These are phyloP conservation scores for Macaranga tanarius DNA, from an alignment of 441 rosid genomes.

Conservation along the genomic window DNA sequence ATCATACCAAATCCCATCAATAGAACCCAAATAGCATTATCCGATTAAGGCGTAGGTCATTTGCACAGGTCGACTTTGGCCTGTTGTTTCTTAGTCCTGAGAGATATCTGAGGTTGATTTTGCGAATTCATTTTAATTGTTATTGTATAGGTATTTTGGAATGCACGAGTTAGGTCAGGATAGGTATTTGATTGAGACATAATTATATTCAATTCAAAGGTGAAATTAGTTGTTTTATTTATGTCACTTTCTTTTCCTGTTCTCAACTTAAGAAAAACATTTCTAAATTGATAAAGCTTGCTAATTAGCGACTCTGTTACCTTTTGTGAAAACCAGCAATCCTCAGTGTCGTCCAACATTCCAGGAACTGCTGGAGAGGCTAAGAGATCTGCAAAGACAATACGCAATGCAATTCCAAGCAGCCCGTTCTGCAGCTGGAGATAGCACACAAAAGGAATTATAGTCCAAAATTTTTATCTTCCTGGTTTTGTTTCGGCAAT, in stretches of 20 bases:
- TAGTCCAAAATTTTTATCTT: constrained; percentile 12
- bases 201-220: background rate
- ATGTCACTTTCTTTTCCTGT: background rate
- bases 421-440: constrained; percentile 53
- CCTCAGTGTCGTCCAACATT: constrained; percentile 70
- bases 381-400: constrained; percentile 78
- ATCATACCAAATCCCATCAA: too few species aligned
- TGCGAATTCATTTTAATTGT: background rate
- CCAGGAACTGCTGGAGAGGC: constrained; percentile 82
- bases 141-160: background rate
- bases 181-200: constrained; percentile 8
- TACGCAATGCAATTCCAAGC: constrained; percentile 63
- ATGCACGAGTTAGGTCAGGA: background rate
- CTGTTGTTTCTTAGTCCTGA: background rate
- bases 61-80: constrained; percentile 17
- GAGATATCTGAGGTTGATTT: constrained; percentile 6
- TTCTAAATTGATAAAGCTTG: background rate
- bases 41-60: background rate
- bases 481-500: constrained; percentile 7
- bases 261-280: background rate
- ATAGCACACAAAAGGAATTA: constrained; percentile 45
- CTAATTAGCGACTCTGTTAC: constrained; percentile 21
- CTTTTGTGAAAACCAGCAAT: constrained; percentile 50
- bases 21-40: too few species aligned
- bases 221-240: background rate